phyloP scores from a whole-genome alignment of 2,329 filamentous ascomycete genomes.

The Ophiocordyceps australis region DNA sequence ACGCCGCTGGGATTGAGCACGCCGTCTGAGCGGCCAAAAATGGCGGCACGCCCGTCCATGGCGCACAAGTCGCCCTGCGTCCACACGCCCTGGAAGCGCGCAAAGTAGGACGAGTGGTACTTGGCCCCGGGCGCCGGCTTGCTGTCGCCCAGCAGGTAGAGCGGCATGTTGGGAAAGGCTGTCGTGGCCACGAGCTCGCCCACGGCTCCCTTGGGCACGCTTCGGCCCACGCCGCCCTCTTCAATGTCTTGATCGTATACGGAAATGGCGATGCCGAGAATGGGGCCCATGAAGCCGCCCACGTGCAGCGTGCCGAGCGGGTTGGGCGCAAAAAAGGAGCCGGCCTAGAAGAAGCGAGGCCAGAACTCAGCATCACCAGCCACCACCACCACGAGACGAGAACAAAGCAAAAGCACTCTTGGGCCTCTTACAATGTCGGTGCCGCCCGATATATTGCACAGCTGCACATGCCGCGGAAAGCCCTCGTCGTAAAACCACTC shows the following conservation, averaged over 20 bases:
- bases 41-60: slow-evolving; percentile 49
- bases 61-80: slow-evolving; percentile 69
- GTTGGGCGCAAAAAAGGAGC: slow-evolving; percentile 47
- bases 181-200: slow-evolving; percentile 58
- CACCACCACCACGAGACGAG: not conserved
- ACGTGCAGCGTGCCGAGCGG: slow-evolving; percentile 48
- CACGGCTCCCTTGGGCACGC: slow-evolving; percentile 38
- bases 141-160: slow-evolving; percentile 43
- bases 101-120: slow-evolving; percentile 43
- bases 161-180: slow-evolving; percentile 60
- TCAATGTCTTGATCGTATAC: slow-evolving; percentile 47
- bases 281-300: slow-evolving; percentile 31
- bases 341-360: slow-evolving; percentile 18
- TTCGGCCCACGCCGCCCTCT: slow-evolving; percentile 19
- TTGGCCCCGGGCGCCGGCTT: slow-evolving; percentile 28
- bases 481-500: slow-evolving; percentile 61
- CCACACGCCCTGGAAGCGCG: slow-evolving; percentile 51
- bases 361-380: not conserved
- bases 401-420: not conserved
- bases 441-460: slow-evolving; percentile 60
- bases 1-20: slow-evolving; percentile 67
- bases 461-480: slow-evolving; percentile 48
- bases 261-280: slow-evolving; percentile 29
- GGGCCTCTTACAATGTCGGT: slow-evolving; percentile 52
- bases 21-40: slow-evolving; percentile 58